phyloP scores from a whole-genome alignment of 2,329 filamentous ascomycete species.

The Aureobasidium sp. region DNA sequence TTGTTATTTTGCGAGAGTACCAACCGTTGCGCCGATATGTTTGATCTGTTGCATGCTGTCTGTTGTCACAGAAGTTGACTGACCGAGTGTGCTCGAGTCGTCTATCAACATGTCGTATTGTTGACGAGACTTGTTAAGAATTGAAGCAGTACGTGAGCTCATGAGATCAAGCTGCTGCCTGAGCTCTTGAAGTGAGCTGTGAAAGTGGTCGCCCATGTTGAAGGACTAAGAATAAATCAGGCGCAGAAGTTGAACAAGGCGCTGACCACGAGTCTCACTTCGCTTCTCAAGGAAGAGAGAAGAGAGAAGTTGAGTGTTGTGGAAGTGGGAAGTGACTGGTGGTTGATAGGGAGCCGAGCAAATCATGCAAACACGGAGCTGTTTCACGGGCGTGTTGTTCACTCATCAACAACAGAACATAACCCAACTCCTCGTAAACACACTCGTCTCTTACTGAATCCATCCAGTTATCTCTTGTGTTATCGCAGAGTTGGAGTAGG shows the following conservation, averaged over 20 bases:
- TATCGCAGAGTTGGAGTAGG: not conserved
- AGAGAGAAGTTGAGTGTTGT: not conserved
- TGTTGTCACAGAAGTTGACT: not conserved
- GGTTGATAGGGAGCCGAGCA: not conserved
- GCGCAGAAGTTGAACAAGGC: too few relatives aligned
- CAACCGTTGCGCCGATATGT: not conserved
- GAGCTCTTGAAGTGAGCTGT: constrained; percentile 12
- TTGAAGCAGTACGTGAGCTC: constrained; percentile 9
- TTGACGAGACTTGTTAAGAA: not conserved
- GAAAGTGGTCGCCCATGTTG: constrained; percentile 3
- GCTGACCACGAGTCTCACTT: not conserved
- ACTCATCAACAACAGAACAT: constrained; percentile 14
- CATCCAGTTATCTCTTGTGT: too few relatives aligned
- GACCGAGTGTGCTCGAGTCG: not conserved
- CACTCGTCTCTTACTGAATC: too few relatives aligned
- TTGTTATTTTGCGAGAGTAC: not conserved
- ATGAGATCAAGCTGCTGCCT: constrained; percentile 15
- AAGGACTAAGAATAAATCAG: too few relatives aligned
- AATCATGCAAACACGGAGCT: constrained; percentile 11
- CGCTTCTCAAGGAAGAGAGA: not conserved
- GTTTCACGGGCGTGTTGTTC: not conserved
- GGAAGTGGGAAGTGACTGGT: too few relatives aligned
- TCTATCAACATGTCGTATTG: not conserved
- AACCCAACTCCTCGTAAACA: not conserved
- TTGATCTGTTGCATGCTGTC: not conserved